Percentiles rank a stretch among this genome's conserved stretches.
Conservation (phyloP, 1,284 basidiomycete species). For the Psilocybe mexicana region DNA sequence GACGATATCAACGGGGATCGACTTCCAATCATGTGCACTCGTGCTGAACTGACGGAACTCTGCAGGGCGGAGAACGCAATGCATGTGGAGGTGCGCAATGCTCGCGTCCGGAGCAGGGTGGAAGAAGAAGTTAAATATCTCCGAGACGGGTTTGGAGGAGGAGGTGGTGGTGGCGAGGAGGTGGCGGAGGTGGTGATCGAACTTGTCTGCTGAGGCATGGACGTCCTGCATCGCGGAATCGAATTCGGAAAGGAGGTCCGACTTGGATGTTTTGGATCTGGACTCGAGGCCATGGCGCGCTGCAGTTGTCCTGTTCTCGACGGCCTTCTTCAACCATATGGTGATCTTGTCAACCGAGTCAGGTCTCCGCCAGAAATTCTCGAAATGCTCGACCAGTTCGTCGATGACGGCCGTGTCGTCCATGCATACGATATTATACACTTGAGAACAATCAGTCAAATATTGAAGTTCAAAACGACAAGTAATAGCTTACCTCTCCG, state of each 20-base stretch:
- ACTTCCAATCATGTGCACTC: constrained; percentile 9
- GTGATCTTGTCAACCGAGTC: constrained; percentile 8
- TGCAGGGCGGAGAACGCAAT: not conserved
- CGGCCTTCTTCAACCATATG: constrained; percentile 4
- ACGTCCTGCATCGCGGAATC: constrained; percentile 2
- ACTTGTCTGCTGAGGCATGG: not conserved
- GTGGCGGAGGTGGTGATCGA: not conserved
- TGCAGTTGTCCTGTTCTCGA: not conserved
- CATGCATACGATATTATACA: constrained; percentile 9
- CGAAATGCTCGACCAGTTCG: constrained; percentile 7
- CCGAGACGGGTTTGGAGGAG: not conserved
- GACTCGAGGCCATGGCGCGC: constrained; percentile 4
- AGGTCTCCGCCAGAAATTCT: constrained; percentile 4
- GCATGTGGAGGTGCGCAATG: constrained; percentile 11
- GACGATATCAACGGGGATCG: constrained; percentile 4
- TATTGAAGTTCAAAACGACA: not conserved
- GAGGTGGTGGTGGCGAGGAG: too few relatives aligned
- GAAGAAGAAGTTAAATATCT: constrained; percentile 3
- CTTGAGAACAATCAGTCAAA: not conserved
- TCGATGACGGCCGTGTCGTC: constrained; percentile 5
- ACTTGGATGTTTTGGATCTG: not conserved
- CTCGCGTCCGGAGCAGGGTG: constrained; percentile 11
- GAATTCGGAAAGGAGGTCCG: constrained; percentile 1
- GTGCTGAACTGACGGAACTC: constrained; percentile 9
- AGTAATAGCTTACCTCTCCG: constrained; percentile 1